Percentiles rank a stretch among this genome's conserved stretches.
Evolutionary conservation across 208 protist species (phyloP).

Genomic region (Phytomonas francai): DNA sequence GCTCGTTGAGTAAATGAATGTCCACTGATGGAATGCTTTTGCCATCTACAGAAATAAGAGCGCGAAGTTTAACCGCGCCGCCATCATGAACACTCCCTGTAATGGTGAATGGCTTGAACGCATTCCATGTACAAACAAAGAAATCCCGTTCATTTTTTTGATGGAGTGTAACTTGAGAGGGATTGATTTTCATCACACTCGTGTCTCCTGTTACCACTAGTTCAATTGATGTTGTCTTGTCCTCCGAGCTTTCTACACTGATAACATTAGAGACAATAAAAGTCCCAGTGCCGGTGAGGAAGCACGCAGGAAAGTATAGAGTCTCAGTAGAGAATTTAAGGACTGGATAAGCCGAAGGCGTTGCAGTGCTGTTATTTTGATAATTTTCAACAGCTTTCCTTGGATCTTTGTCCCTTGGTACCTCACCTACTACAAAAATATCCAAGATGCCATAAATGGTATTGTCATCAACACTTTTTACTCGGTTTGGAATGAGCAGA

Average conservation of each 20-base stretch:
- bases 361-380: background rate
- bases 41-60: slow-evolving; percentile 25
- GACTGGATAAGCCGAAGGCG: background rate
- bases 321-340: slow-evolving; percentile 27
- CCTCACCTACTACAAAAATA: background rate
- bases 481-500: slow-evolving; percentile 4
- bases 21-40: slow-evolving; percentile 30
- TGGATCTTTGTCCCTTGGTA: background rate
- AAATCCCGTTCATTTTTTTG: slow-evolving; percentile 16
- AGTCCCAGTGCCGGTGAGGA: slow-evolving; percentile 32
- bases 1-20: slow-evolving; percentile 24
- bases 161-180: slow-evolving; percentile 15
- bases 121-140: slow-evolving; percentile 47
- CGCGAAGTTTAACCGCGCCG: slow-evolving; percentile 20
- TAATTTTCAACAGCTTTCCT: background rate
- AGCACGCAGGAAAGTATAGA: slow-evolving; percentile 44
- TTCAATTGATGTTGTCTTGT: slow-evolving; percentile 27
- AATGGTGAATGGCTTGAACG: slow-evolving; percentile 30
- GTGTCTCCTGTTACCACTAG: slow-evolving; percentile 23
- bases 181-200: slow-evolving; percentile 16
- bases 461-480: background rate
- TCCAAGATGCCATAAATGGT: slow-evolving; percentile 4
- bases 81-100: slow-evolving; percentile 13
- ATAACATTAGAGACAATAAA: slow-evolving; percentile 67
- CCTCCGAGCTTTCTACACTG: slow-evolving; percentile 37